phyloP scores from a whole-genome alignment of 2,329 filamentous ascomycete species.

The Talaromyces marneffei region DNA sequence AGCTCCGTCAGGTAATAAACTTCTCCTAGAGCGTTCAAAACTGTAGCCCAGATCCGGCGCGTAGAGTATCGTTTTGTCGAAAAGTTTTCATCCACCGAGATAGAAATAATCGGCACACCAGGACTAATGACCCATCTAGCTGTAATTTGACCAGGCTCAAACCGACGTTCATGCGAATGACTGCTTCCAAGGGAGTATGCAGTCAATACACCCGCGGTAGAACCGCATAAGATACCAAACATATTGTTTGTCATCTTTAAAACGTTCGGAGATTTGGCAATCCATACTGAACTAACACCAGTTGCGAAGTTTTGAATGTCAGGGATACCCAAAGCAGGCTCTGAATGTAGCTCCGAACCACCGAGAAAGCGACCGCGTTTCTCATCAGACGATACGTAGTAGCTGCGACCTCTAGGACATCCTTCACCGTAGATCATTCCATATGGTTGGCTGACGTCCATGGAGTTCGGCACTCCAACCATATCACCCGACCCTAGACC shows the following conservation, averaged over 20 bases:
- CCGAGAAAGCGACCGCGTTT: conserved; percentile 70
- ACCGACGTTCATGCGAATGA: conserved; percentile 55
- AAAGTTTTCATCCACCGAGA: conserved; percentile 79
- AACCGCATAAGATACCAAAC: conserved; percentile 76
- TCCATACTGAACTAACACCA: conserved; percentile 75
- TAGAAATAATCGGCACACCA: conserved; percentile 80
- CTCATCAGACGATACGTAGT: conserved; percentile 69
- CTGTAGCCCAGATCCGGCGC: conserved; percentile 79
- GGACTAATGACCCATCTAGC: conserved; percentile 87
- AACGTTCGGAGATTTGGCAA: conserved; percentile 73
- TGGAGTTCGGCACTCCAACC: conserved; percentile 72
- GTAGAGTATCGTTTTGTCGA: conserved; percentile 62
- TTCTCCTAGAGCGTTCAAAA: conserved; percentile 89
- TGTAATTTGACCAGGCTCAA: conserved; percentile 70
- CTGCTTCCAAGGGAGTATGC: conserved; percentile 68
- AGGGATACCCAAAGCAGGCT: conserved; percentile 68
- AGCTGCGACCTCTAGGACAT: conserved; percentile 72
- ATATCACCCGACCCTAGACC: conserved; percentile 71
- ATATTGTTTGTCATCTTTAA: conserved; percentile 68
- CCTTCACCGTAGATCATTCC: conserved; percentile 83
- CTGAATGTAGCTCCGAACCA: conserved; percentile 54
- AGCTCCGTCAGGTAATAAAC: conserved; percentile 75
- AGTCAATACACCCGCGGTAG: conserved; percentile 74
- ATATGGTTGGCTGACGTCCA: conserved; percentile 83
- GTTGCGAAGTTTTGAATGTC: conserved; percentile 64